These are phyloP conservation scores for Botrytis elliptica DNA, from an alignment of 2,329 filamentous ascomycete species.

Conservation along the genomic window DNA sequence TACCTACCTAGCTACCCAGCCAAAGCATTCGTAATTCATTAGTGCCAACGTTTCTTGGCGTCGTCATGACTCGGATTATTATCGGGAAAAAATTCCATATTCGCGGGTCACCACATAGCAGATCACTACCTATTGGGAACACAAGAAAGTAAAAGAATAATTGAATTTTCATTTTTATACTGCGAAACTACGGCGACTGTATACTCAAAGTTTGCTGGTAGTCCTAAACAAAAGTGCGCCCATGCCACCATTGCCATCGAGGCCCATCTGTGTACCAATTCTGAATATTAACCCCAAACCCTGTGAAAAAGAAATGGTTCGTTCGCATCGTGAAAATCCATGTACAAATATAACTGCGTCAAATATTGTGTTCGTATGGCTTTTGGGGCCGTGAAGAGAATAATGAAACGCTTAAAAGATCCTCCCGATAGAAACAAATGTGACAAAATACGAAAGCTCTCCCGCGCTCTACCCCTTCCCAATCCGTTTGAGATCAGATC, in stretches of 20 bases:
- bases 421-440: background rate
- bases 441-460: background rate
- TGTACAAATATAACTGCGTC: conserved; percentile 17
- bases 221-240: conserved; percentile 1
- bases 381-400: conserved; percentile 5
- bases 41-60: background rate
- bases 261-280: conserved; percentile 16
- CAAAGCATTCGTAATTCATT: background rate
- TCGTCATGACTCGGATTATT: background rate
- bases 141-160: background rate
- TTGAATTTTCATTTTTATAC: background rate
- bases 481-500: background rate
- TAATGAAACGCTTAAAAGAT: background rate
- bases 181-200: background rate
- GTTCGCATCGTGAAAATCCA: conserved; percentile 8
- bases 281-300: background rate
- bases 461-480: too few relatives aligned
- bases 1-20: too few relatives aligned
- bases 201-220: background rate
- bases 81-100: background rate
- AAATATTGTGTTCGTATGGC: conserved; percentile 13
- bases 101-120: background rate
- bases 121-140: background rate
- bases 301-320: background rate
- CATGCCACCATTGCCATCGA: conserved; percentile 13